Percentiles rank a stretch among this genome's conserved stretches.
These are phyloP conservation scores for Urostyla sp. DNA, from an alignment of 73 alveolate species.

Conservation along the genomic window DNA sequence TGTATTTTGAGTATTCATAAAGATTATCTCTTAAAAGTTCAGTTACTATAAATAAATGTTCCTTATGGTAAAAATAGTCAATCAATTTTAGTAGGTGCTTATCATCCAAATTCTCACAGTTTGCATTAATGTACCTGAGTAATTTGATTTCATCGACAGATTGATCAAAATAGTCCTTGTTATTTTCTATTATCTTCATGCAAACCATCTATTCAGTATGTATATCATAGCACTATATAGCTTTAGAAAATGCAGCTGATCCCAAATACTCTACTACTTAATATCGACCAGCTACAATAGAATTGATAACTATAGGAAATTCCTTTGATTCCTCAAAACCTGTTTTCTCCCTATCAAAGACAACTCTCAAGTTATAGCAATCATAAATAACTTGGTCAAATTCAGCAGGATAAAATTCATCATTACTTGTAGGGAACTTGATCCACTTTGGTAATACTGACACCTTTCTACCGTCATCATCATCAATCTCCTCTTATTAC, in stretches of 20 bases:
- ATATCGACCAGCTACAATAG: constrained; percentile 97
- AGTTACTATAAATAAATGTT: constrained; percentile 96
- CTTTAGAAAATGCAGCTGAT: constrained; percentile 98
- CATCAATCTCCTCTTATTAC: constrained; percentile 47
- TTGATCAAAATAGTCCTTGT: constrained; percentile 99
- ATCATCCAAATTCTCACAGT: constrained; percentile 96
- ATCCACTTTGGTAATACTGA: constrained; percentile 85
- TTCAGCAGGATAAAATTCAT: constrained; percentile 98
- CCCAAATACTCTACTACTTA: constrained; percentile 98
- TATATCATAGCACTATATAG: constrained; percentile 97
- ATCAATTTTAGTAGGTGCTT: constrained; percentile 86
- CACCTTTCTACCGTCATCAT: constrained; percentile 58
- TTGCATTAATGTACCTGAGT: constrained; percentile 91
- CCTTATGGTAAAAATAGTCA: constrained; percentile 98
- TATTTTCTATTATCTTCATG: constrained; percentile 98
- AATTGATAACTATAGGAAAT: constrained; percentile 93
- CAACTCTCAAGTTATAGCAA: constrained; percentile 97
- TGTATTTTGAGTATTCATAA: constrained; percentile 98
- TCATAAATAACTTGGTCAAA: constrained; percentile 97
- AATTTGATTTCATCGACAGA: constrained; percentile 99
- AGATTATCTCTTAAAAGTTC: constrained; percentile 98
- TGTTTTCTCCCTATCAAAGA: constrained; percentile 99
- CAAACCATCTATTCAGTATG: constrained; percentile 97
- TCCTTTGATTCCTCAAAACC: constrained; percentile 99
- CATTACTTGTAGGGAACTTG: constrained; percentile 95